Conservation (phyloP, 495 filamentous ascomycete species). For the Bacidia rubella region DNA sequence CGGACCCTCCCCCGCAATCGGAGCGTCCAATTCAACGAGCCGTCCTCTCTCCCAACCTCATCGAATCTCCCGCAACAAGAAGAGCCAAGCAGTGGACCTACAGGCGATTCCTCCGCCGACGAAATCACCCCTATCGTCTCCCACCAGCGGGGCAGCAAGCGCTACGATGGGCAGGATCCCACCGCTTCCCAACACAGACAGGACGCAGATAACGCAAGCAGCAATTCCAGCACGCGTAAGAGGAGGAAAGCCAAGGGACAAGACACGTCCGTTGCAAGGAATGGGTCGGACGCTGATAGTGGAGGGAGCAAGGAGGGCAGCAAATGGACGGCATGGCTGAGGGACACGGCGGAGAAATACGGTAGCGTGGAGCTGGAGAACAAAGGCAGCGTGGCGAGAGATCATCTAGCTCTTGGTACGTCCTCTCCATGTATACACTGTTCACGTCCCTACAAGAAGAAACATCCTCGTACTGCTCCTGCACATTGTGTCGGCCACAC, state of each 20-base stretch:
- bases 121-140: conserved; percentile 22
- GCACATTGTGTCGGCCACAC: conserved; percentile 1
- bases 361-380: conserved; percentile 87
- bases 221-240: not conserved
- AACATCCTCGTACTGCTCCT: conserved; percentile 96
- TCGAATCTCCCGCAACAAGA: conserved; percentile 21
- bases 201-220: conserved; percentile 3
- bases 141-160: conserved; percentile 10
- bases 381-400: conserved; percentile 87
- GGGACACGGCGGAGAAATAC: conserved; percentile 47
- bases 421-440: not conserved
- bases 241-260: not conserved
- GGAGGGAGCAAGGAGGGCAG: conserved; percentile 19
- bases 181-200: conserved; percentile 4
- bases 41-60: conserved; percentile 19
- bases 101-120: conserved; percentile 16
- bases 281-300: conserved; percentile 1
- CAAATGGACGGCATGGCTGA: conserved; percentile 29
- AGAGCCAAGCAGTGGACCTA: not conserved
- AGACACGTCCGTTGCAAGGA: not conserved
- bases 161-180: not conserved
- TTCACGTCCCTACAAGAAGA: conserved; percentile 45
- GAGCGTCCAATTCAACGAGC: conserved; percentile 7
- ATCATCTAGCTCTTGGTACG: conserved; percentile 87
- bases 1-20: conserved; percentile 2